Evolutionary conservation across 768 basidiomycete genomes (phyloP).

Genomic region (Serendipita vermifera): DNA sequence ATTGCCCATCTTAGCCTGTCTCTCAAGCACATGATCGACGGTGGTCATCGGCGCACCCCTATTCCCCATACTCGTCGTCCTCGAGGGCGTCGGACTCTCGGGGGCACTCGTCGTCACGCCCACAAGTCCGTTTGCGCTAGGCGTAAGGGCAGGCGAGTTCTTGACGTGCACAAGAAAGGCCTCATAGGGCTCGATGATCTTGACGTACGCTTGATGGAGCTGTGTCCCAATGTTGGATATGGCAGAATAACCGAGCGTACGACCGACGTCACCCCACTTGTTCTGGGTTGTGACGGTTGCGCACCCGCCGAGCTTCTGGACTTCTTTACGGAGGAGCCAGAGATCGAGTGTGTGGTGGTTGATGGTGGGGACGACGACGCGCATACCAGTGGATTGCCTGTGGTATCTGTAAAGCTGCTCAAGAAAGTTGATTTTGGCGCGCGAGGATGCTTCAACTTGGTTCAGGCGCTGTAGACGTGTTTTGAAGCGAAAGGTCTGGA

Average conservation of each 20-base stretch:
- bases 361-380: conserved; percentile 86
- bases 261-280: conserved; percentile 81
- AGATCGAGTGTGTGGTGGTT: conserved; percentile 88
- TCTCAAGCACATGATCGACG: background rate
- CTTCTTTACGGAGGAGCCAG: conserved; percentile 87
- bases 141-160: conserved; percentile 36
- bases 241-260: conserved; percentile 68
- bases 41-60: background rate
- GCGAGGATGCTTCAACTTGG: conserved; percentile 91
- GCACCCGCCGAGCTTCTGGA: conserved; percentile 77
- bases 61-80: background rate
- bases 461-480: conserved; percentile 90
- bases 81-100: conserved; percentile 9
- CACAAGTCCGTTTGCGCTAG: background rate
- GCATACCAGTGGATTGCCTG: conserved; percentile 83
- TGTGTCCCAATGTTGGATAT: conserved; percentile 74
- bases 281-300: conserved; percentile 68
- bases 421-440: conserved; percentile 93
- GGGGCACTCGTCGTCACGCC: conserved; percentile 6
- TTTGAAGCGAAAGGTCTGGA: conserved; percentile 82
- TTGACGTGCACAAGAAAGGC: conserved; percentile 69
- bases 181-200: conserved; percentile 93
- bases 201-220: conserved; percentile 78
- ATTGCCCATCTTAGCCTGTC: background rate
- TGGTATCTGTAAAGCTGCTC: conserved; percentile 96